Evolutionary conservation across 441 rosid species (phyloP), one percentile per base, ranked within the genome.

Genomic region (Adansonia gregorii): DNA sequence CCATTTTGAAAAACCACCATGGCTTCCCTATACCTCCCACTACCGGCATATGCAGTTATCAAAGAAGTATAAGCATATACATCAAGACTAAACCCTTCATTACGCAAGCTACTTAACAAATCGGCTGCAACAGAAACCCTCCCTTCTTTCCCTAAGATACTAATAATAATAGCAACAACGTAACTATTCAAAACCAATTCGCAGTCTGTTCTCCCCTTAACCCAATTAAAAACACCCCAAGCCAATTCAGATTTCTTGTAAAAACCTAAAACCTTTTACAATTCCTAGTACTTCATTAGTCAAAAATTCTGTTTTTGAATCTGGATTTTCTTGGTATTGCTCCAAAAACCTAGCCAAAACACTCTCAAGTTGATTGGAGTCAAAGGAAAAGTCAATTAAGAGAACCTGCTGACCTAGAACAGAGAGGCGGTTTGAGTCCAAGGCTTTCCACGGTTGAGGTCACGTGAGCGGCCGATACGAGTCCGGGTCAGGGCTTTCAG

Each of bases 21-120:
- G 64, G 98, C 98, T 20, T 93, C 98, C 73, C 92, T 88, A 72
- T 93, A 92, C 87, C 90, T 94, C 63, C 97, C 90, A 69, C 86
- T 88, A 79, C 90, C 83, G 14, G 89, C 85, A 82, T 84, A 93
- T 0, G 87, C 88, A 24, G 92, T 86, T 76, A 95, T 90, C 85
- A 95, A 79, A 0, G 99, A 89, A 58, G 99, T 95, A 72, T 86
- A 92, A 39, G 97, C 90, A 72, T 90, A 93, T 51, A 89, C 97
- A 82, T 93, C 97, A 39, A 90, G 81, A 1, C 81, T 79, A 74
- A 93, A 85, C 19, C 93, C 95, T 41, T 88, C 87, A 35, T 77
- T 86, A 9, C 72, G 86, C 80, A 93, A 84, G 68, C 74, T 83
- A 72, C 84, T 82, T 73, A 92, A 80, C 85, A 95, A 71, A 54